A percentile compares a stretch with the other conserved stretches of the same genome.
Evolutionary conservation across 1,284 basidiomycete species (phyloP).

Genomic region (Leccinum olivaceoglutinosum): DNA sequence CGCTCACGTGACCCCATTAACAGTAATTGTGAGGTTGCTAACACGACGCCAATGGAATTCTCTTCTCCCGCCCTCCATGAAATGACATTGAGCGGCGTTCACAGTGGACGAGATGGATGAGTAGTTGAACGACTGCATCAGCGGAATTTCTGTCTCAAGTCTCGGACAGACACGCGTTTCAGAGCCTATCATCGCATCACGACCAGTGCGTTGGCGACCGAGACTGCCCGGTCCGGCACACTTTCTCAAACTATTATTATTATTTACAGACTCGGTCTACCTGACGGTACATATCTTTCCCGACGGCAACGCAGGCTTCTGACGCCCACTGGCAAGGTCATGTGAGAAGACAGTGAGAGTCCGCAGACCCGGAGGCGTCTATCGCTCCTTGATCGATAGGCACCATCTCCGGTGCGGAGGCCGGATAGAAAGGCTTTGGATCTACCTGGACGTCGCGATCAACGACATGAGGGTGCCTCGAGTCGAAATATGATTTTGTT

Average conservation of each 20-base stretch:
- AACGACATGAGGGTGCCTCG: constrained; percentile 21
- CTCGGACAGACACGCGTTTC: constrained; percentile 5
- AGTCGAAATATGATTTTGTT: constrained; percentile 10
- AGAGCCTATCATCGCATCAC: constrained; percentile 8
- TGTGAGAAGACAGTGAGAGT: constrained; percentile 6
- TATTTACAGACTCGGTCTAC: too few species aligned
- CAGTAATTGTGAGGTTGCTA: constrained; percentile 1
- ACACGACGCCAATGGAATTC: neutral
- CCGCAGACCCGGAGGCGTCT: neutral
- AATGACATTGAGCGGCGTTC: neutral
- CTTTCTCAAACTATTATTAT: too few species aligned
- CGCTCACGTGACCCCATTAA: constrained; percentile 19
- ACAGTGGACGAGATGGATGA: neutral
- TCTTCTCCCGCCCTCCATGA: neutral
- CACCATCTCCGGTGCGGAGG: constrained; percentile 13
- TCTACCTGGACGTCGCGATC: neutral
- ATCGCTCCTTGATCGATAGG: constrained; percentile 22
- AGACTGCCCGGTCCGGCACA: constrained; percentile 5
- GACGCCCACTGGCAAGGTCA: constrained; percentile 4
- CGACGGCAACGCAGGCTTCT: constrained; percentile 5
- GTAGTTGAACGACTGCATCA: neutral
- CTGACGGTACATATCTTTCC: neutral
- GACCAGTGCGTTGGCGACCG: constrained; percentile 20
- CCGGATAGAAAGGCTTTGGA: constrained; percentile 5
- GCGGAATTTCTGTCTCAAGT: neutral